Conservation (phyloP, 192 early-diverging fungal genomes). For the Coemansia aciculifera region DNA sequence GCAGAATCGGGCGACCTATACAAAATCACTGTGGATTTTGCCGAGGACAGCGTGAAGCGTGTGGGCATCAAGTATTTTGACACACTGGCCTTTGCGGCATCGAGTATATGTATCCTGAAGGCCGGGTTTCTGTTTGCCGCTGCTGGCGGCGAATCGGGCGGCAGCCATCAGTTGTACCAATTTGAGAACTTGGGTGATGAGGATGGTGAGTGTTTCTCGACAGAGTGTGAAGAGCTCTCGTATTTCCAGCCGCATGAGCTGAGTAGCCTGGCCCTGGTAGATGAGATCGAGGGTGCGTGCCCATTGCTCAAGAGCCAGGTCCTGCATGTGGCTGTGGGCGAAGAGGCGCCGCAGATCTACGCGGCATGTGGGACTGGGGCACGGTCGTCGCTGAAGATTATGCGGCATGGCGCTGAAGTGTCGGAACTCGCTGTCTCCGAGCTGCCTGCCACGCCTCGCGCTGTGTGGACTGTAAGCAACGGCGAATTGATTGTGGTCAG, state of each 20-base stretch:
- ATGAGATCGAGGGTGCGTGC: constrained; percentile 81
- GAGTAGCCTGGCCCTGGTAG: constrained; percentile 84
- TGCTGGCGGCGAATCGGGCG: constrained; percentile 76
- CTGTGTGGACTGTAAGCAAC: constrained; percentile 76
- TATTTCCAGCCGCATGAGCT: constrained; percentile 75
- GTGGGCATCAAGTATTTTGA: constrained; percentile 95
- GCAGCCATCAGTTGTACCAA: constrained; percentile 91
- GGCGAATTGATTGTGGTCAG: constrained; percentile 91
- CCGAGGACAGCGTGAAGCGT: constrained; percentile 55
- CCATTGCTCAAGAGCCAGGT: constrained; percentile 85
- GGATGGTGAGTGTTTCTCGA: constrained; percentile 29
- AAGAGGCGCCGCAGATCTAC: constrained; percentile 95
- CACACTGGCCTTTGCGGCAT: constrained; percentile 81
- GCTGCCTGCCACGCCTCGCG: constrained; percentile 89
- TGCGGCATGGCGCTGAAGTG: constrained; percentile 91
- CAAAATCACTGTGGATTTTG: constrained; percentile 87
- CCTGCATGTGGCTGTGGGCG: constrained; percentile 78
- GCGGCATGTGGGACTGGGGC: constrained; percentile 81
- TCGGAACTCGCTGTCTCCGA: constrained; percentile 90
- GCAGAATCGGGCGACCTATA: constrained; percentile 92
- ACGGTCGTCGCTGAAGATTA: constrained; percentile 78
- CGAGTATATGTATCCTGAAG: constrained; percentile 80
- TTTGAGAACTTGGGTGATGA: constrained; percentile 94
- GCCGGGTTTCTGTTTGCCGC: constrained; percentile 94
- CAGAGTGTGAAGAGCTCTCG: constrained; percentile 21